Evolutionary conservation across 2,329 filamentous ascomycete genomes (phyloP).

Genomic region (Colletotrichum theobromicola): DNA sequence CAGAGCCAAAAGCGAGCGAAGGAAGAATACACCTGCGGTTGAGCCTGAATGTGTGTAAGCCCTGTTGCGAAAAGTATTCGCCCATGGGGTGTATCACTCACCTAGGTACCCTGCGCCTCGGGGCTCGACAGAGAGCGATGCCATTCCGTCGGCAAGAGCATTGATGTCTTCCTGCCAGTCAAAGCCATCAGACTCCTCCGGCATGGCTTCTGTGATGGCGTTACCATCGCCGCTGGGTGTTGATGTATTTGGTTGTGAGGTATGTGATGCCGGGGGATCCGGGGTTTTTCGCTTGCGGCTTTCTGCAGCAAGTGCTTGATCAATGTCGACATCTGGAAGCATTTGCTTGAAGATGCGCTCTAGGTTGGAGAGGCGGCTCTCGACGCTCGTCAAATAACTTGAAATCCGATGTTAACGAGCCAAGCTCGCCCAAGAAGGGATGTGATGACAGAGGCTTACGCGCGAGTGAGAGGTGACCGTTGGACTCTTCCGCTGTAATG

Average conservation of each 20-base stretch:
- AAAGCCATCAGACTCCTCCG: conserved; percentile 33
- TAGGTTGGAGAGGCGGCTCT: conserved; percentile 24
- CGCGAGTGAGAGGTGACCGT: conserved; percentile 30
- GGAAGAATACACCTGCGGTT: conserved; percentile 25
- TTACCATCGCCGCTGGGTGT: neutral
- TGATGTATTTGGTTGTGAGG: neutral
- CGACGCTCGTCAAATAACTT: conserved; percentile 29
- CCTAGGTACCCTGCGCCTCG: conserved; percentile 38
- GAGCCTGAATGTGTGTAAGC: neutral
- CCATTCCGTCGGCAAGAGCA: conserved; percentile 39
- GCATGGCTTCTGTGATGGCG: conserved; percentile 30
- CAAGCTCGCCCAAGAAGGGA: neutral
- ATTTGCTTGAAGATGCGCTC: conserved; percentile 26
- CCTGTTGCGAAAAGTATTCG: conserved; percentile 33
- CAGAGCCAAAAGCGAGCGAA: conserved; percentile 31
- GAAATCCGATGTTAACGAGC: neutral
- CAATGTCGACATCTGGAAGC: conserved; percentile 27
- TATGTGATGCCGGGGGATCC: neutral
- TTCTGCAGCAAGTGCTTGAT: conserved; percentile 22
- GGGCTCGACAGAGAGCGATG: conserved; percentile 38
- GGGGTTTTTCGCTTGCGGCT: neutral
- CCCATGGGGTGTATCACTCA: neutral
- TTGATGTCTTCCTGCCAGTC: conserved; percentile 37
- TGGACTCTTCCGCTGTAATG: conserved; percentile 30
- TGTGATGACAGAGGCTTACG: conserved; percentile 18